Evolutionary conservation across 164 flowering plant species (phyloP), one percentile per base, ranked within the genome.

Genomic region (Nymphaea thermarum): DNA sequence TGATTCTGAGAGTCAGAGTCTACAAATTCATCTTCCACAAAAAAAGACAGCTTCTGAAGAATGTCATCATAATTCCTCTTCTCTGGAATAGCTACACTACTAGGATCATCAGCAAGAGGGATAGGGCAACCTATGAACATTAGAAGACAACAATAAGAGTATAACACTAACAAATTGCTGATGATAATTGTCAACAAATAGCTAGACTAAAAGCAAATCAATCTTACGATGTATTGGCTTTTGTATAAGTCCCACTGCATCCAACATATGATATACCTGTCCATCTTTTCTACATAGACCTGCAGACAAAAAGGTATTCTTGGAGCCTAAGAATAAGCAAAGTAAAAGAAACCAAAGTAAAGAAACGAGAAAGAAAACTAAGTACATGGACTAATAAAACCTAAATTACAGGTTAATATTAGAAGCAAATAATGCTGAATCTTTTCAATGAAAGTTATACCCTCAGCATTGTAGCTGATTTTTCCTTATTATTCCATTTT

Each of bases 221-320:
- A 65, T 66, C 96, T 86, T 86, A 94, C 98, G 96, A 68, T 94
- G 99, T 68, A 81, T 85, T 64, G 82, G 81, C 69, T 81, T 83
- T 36, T 86, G 78, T 64, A 86, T 85, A 76, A 90, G 67, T 63
- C 99, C 98, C 82, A 87, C 81, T 6, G 81, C 74, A 83, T 80
- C 86, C 73, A 90, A 70, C 68, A 86, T 72, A 15, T 71, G 63
- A 79, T 78, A 83, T n/a, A 91, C 87, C 77, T 81, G 87, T 76
- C 96, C 79, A 25, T 92, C 89, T 81, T 77, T 88, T 77, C 85
- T 90, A 78, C 99, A 91, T 55, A 88, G 82, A 78, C 96, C 97
- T 91, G 90, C 85, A 82, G 7, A 60, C 41, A 63, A 60, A 43
- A 74, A 62, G 67, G 60, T 44, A 60, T 12, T 42, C 42, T 36